These are phyloP conservation scores for Pleurotus tuoliensis DNA, from an alignment of 768 basidiomycete genomes.

Conservation along the genomic window DNA sequence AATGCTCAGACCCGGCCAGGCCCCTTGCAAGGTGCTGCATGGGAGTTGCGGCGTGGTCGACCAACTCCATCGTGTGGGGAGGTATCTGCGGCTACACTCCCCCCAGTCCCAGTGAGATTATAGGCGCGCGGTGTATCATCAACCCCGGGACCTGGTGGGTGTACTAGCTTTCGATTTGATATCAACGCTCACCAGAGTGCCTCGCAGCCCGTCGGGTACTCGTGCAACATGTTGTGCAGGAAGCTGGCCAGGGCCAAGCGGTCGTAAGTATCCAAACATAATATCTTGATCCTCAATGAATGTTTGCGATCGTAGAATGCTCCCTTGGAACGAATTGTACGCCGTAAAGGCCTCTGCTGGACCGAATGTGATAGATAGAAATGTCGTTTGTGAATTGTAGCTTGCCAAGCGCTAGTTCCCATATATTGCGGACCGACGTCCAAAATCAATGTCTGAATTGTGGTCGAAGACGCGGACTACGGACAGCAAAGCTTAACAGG, in stretches of 20 bases:
- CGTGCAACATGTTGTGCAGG: constrained; percentile 6
- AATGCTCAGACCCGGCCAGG: background rate
- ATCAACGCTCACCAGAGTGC: too few species aligned
- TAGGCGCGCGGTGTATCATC: constrained; percentile 1
- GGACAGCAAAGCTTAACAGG: too few species aligned
- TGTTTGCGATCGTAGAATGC: background rate
- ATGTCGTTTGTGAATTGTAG: too few species aligned
- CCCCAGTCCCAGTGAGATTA: background rate
- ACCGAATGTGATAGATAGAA: too few species aligned
- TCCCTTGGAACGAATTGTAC: constrained; percentile 2
- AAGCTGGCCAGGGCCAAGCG: background rate
- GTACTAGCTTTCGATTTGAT: too few species aligned
- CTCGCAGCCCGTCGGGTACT: background rate
- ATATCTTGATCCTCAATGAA: background rate
- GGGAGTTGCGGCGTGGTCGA: background rate
- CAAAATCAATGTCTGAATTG: too few species aligned
- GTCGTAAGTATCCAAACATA: background rate
- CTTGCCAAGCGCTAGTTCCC: too few species aligned
- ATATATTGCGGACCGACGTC: too few species aligned
- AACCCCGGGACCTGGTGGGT: constrained; percentile 1
- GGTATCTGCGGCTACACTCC: constrained; percentile 4
- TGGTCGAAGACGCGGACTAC: too few species aligned
- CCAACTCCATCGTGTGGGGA: constrained; percentile 2
- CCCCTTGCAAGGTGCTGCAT: constrained; percentile 2
- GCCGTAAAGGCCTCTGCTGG: background rate